Conservation (phyloP, 1,139 yeast species). For the Sugiyamaella japonica region DNA sequence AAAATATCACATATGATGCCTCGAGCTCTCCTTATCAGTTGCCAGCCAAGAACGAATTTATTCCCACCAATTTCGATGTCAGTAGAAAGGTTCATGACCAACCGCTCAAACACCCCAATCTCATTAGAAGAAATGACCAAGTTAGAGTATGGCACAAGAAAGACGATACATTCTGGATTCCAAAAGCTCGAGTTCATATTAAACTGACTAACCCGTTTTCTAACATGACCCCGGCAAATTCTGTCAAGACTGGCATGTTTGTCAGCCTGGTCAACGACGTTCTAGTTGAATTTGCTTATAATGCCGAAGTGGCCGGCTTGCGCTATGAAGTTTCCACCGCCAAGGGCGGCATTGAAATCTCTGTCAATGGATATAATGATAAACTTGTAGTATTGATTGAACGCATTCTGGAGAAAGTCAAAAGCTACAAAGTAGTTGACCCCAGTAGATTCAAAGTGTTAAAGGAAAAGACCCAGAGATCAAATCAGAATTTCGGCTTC, state of each 20-base stretch:
- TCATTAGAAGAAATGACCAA: conserved; percentile 46
- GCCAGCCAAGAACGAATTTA: conserved; percentile 73
- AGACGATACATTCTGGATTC: conserved; percentile 87
- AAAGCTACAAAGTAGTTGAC: conserved; percentile 51
- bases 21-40: conserved; percentile 50
- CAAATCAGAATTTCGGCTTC: conserved; percentile 67
- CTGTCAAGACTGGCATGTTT: conserved; percentile 60
- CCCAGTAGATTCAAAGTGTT: conserved; percentile 60
- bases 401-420: conserved; percentile 56
- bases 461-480: conserved; percentile 63
- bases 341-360: conserved; percentile 69
- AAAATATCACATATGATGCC: conserved; percentile 37
- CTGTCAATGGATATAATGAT: conserved; percentile 79
- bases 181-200: conserved; percentile 73
- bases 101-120: conserved; percentile 49
- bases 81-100: conserved; percentile 41
- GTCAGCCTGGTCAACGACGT: conserved; percentile 73
- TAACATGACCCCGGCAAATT: conserved; percentile 54
- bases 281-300: conserved; percentile 73
- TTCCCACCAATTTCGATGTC: conserved; percentile 74
- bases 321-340: conserved; percentile 57
- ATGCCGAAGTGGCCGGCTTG: conserved; percentile 82
- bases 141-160: conserved; percentile 81
- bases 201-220: conserved; percentile 65
- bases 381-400: conserved; percentile 65